A percentile compares a stretch with the other conserved stretches of the same genome.
Evolutionary conservation across 2,329 filamentous ascomycete genomes (phyloP).

Genomic region (Cyphellophora attinorum): DNA sequence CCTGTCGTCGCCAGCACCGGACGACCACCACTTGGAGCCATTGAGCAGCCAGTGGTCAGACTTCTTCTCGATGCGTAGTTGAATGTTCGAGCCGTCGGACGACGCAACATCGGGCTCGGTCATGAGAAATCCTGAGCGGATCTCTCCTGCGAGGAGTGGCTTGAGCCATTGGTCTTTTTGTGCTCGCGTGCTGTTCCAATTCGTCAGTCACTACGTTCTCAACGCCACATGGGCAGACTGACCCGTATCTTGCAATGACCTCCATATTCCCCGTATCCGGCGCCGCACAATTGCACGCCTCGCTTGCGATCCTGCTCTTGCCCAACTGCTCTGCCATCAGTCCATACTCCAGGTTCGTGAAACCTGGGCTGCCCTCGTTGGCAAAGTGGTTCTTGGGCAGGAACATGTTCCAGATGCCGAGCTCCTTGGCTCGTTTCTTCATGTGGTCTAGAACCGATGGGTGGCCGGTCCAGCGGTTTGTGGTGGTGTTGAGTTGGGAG

Average conservation of each 20-base stretch:
- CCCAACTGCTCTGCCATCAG: constrained; percentile 95
- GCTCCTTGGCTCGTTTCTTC: constrained; percentile 68
- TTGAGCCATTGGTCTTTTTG: constrained; percentile 78
- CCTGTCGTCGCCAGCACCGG: constrained; percentile 81
- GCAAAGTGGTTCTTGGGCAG: constrained; percentile 80
- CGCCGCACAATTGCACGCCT: constrained; percentile 82
- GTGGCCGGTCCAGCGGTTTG: constrained; percentile 62
- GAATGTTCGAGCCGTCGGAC: constrained; percentile 89
- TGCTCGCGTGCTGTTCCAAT: constrained; percentile 54
- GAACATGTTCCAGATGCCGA: constrained; percentile 98
- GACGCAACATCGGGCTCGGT: constrained; percentile 82
- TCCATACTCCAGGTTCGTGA: constrained; percentile 91
- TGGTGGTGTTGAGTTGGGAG: constrained; percentile 65
- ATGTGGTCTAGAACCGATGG: constrained; percentile 77
- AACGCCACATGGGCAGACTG: too few relatives aligned
- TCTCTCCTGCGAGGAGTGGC: constrained; percentile 72
- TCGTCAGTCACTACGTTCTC: too few relatives aligned
- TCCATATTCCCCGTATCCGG: constrained; percentile 96
- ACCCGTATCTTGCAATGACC: constrained; percentile 84
- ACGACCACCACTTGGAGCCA: constrained; percentile 98
- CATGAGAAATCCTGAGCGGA: constrained; percentile 85
- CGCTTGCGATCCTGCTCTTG: constrained; percentile 71
- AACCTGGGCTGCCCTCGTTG: constrained; percentile 67
- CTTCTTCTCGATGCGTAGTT: constrained; percentile 70
- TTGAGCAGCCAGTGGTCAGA: constrained; percentile 89